These are phyloP conservation scores for Darksidea phi DNA, from an alignment of 495 filamentous ascomycete genomes.

Conservation along the genomic window DNA sequence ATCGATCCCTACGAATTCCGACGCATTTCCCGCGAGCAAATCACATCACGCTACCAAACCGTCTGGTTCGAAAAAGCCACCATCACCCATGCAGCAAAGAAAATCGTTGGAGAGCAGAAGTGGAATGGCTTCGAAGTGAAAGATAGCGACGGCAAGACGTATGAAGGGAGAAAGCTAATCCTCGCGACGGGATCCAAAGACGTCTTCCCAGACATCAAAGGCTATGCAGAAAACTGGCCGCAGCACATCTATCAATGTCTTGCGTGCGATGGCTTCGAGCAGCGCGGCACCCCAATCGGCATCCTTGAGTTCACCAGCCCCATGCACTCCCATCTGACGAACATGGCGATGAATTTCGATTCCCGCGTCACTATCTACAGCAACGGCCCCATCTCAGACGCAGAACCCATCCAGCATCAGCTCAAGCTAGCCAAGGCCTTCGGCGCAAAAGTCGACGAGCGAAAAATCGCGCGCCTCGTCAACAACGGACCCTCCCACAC, in stretches of 20 bases:
- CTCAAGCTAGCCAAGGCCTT: slow-evolving; percentile 11
- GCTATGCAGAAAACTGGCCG: slow-evolving; percentile 28
- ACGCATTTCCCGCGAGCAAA: slow-evolving; percentile 37
- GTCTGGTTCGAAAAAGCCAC: slow-evolving; percentile 44
- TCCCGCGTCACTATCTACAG: slow-evolving; percentile 22
- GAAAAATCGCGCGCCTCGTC: slow-evolving; percentile 20
- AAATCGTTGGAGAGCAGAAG: slow-evolving; percentile 16
- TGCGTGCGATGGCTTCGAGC: slow-evolving; percentile 27
- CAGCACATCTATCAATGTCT: slow-evolving; percentile 29
- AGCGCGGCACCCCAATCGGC: slow-evolving; percentile 23
- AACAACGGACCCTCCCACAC: slow-evolving; percentile 21
- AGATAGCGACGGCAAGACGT: slow-evolving; percentile 20
- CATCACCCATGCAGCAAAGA: slow-evolving; percentile 24
- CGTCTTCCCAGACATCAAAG: slow-evolving; percentile 27
- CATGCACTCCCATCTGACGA: slow-evolving; percentile 7
- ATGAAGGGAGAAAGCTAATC: slow-evolving; percentile 23
- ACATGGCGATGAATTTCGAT: slow-evolving; percentile 22
- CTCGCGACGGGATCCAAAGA: slow-evolving; percentile 28
- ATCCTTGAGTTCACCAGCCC: slow-evolving; percentile 19
- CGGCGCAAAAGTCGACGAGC: slow-evolving; percentile 23
- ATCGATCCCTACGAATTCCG: slow-evolving; percentile 34
- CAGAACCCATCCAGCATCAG: slow-evolving; percentile 4
- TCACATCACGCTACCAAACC: slow-evolving; percentile 49
- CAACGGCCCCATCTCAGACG: slow-evolving; percentile 16
- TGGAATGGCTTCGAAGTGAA: slow-evolving; percentile 24